Evolutionary conservation across 345 rosid species (phyloP).

Genomic region (Hevea brasiliensis): DNA sequence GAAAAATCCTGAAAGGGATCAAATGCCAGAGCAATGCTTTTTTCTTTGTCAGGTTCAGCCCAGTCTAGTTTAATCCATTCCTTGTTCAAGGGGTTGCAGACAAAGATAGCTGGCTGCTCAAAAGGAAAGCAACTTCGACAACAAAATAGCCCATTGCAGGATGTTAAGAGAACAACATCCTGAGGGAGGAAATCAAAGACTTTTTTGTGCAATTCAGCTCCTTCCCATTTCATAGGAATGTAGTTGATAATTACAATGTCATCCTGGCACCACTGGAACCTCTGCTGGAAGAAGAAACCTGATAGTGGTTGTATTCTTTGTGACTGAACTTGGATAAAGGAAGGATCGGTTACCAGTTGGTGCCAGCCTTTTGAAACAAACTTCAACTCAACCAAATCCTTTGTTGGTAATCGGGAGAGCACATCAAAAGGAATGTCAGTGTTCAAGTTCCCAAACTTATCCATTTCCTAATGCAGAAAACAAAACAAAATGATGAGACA

Average conservation of each 20-base stretch:
- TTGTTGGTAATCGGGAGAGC: slow-evolving; percentile 38
- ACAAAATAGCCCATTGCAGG: slow-evolving; percentile 45
- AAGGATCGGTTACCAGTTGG: slow-evolving; percentile 23
- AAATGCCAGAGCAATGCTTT: slow-evolving; percentile 36
- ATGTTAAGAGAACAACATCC: slow-evolving; percentile 33
- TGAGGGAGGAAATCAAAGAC: slow-evolving; percentile 40
- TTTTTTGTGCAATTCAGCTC: slow-evolving; percentile 13
- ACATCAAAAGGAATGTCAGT: slow-evolving; percentile 32
- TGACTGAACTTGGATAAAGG: slow-evolving; percentile 33
- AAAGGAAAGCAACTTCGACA: slow-evolving; percentile 38
- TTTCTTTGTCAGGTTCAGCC: slow-evolving; percentile 26
- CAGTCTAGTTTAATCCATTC: slow-evolving; percentile 34
- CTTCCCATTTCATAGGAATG: slow-evolving; percentile 29
- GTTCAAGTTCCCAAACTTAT: slow-evolving; percentile 8
- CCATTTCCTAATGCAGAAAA: too few relatives aligned
- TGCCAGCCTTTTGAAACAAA: slow-evolving; percentile 38
- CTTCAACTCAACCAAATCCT: slow-evolving; percentile 28
- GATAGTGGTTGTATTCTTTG: slow-evolving; percentile 27
- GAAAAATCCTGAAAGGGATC: slow-evolving; percentile 28
- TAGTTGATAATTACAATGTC: slow-evolving; percentile 34
- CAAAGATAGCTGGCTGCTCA: slow-evolving; percentile 30
- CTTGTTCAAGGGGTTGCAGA: slow-evolving; percentile 45
- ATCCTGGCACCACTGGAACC: slow-evolving; percentile 16
- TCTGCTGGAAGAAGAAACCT: slow-evolving; percentile 43
- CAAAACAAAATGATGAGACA: too few relatives aligned